These are phyloP conservation scores for Verbena officinalis DNA, from an alignment of 257 asterid genomes.

Conservation along the genomic window DNA sequence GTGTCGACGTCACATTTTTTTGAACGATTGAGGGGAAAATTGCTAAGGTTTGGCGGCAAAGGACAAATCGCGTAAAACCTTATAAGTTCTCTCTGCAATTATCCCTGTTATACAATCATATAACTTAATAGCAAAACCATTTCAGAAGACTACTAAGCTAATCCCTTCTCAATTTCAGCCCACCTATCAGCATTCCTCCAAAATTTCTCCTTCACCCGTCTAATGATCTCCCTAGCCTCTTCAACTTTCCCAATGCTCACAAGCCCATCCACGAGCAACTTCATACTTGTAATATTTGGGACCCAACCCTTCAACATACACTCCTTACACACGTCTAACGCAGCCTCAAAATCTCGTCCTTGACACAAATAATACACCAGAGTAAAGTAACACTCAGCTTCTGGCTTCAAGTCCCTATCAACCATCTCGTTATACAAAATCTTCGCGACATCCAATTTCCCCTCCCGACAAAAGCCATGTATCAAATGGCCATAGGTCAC, in stretches of 20 bases:
- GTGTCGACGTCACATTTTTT: too few relatives aligned
- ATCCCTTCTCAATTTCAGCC: constrained; percentile 67
- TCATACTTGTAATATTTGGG: constrained; percentile 71
- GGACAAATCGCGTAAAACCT: too few relatives aligned
- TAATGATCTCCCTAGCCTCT: constrained; percentile 63
- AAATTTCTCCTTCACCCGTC: constrained; percentile 61
- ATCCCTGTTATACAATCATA: background rate
- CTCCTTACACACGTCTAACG: constrained; percentile 47
- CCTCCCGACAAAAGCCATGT: constrained; percentile 69
- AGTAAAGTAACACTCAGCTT: constrained; percentile 60
- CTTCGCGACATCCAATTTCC: constrained; percentile 61
- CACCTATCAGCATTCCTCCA: constrained; percentile 53
- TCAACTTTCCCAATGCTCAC: constrained; percentile 56
- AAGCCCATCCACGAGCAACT: constrained; percentile 72
- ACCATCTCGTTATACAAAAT: constrained; percentile 57
- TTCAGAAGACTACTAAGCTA: constrained; percentile 42
- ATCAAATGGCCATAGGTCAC: constrained; percentile 64
- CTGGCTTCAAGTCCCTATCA: constrained; percentile 45
- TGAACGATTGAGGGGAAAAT: too few relatives aligned
- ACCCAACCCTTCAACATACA: constrained; percentile 68
- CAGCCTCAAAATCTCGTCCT: constrained; percentile 64
- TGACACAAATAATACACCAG: constrained; percentile 61
- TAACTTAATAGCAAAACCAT: background rate
- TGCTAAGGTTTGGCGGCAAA: too few relatives aligned
- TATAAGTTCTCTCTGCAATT: too few relatives aligned